Evolutionary conservation across 2,329 filamentous ascomycete genomes (phyloP).

Genomic region (Aspergillus sojae): DNA sequence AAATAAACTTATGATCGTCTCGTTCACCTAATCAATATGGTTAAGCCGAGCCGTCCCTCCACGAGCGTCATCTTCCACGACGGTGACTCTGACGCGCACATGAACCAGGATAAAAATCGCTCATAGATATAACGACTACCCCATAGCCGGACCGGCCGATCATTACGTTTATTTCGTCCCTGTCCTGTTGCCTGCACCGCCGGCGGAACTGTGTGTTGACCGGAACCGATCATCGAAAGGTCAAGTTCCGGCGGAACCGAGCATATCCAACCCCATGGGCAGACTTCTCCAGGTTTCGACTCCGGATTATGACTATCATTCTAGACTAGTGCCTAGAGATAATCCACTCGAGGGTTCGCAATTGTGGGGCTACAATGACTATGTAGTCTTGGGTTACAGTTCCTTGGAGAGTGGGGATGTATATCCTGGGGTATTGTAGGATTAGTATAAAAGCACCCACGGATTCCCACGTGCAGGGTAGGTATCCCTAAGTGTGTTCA

Average conservation of each 20-base stretch:
- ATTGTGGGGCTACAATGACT: neutral
- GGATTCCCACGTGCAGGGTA: neutral
- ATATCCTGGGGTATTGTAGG: neutral
- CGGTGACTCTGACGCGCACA: neutral
- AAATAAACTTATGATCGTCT: neutral
- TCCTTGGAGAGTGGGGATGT: neutral
- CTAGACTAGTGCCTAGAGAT: neutral
- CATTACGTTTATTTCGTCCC: neutral
- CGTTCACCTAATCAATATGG: neutral
- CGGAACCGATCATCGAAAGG: neutral
- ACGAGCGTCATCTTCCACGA: neutral
- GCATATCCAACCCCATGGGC: neutral
- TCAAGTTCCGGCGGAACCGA: neutral
- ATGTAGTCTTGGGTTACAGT: neutral
- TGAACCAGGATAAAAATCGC: neutral
- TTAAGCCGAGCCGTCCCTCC: neutral
- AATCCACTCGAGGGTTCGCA: neutral
- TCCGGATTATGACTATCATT: neutral
- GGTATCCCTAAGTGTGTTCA: neutral
- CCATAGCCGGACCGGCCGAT: neutral
- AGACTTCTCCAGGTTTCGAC: neutral
- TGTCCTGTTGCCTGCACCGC: neutral
- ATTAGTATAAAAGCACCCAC: neutral
- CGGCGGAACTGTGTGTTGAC: neutral
- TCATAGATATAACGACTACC: neutral